Conservation (phyloP, 352 stramenopile species). For the Phytopythium delawarense region DNA sequence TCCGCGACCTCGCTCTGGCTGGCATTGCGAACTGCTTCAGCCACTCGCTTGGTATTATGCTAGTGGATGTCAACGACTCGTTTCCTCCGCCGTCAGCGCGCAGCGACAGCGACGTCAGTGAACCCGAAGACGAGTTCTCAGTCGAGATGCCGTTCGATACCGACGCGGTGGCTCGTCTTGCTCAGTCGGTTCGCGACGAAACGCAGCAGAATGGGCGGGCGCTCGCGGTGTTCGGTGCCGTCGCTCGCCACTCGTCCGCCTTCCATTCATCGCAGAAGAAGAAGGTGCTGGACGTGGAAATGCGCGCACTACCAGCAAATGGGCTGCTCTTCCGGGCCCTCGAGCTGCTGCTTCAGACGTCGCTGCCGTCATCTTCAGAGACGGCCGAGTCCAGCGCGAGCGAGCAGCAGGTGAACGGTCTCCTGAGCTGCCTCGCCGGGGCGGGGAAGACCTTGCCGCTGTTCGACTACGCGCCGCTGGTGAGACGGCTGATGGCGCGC, state of each 20-base stretch:
- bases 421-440: conserved; percentile 22
- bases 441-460: conserved; percentile 20
- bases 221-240: conserved; percentile 18
- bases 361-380: conserved; percentile 1
- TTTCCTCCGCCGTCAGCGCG: not conserved
- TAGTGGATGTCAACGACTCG: not conserved
- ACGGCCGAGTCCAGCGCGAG: not conserved
- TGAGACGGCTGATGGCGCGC: conserved; percentile 20
- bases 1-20: not conserved
- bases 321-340: conserved; percentile 28
- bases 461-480: conserved; percentile 28
- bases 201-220: not conserved
- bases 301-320: conserved; percentile 25
- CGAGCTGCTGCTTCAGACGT: conserved; percentile 23
- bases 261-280: conserved; percentile 49
- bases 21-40: conserved; percentile 2
- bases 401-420: conserved; percentile 11
- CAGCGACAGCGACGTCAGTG: not conserved
- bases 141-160: not conserved
- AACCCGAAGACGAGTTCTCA: not conserved
- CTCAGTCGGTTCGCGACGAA: not conserved
- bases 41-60: not conserved
- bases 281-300: conserved; percentile 39
- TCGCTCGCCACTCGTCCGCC: conserved; percentile 21
- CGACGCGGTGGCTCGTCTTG: not conserved